phyloP scores from a whole-genome alignment of 2,329 filamentous ascomycete species.

The Neurospora sp. region DNA sequence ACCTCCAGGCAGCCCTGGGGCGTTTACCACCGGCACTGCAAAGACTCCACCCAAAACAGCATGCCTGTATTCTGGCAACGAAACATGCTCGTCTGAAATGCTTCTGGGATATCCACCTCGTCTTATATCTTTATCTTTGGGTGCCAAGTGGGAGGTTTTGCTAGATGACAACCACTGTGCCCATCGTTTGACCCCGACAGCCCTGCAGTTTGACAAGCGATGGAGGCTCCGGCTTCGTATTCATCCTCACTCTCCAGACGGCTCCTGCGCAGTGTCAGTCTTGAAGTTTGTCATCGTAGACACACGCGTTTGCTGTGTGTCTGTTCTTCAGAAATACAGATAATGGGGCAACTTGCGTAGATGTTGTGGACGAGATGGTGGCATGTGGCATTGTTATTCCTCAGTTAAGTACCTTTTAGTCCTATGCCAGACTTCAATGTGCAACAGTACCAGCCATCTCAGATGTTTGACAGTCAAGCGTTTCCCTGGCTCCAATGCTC shows the following conservation, averaged over 20 bases:
- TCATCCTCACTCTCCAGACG: not conserved
- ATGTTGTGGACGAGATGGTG: not conserved
- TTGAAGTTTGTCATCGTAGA: not conserved
- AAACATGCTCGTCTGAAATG: not conserved
- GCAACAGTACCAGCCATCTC: not conserved
- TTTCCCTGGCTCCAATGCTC: not conserved
- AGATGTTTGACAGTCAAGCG: not conserved
- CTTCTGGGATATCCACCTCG: not conserved
- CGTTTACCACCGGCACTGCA: not conserved
- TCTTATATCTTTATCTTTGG: not conserved
- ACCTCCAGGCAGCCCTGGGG: not conserved
- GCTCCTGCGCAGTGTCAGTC: too few species aligned
- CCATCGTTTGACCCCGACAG: not conserved
- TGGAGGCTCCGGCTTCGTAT: not conserved
- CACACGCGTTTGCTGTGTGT: not conserved
- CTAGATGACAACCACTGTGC: not conserved
- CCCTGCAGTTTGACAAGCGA: not conserved
- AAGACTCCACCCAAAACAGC: not conserved
- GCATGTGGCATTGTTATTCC: not conserved
- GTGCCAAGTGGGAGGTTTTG: not conserved
- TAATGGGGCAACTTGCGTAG: not conserved
- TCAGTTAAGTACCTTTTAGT: not conserved
- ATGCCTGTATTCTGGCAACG: too few species aligned
- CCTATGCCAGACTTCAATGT: too few species aligned
- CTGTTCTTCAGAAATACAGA: not conserved